Conservation (phyloP, 352 stramenopile genomes). For the Thraustochytrium striatum region DNA sequence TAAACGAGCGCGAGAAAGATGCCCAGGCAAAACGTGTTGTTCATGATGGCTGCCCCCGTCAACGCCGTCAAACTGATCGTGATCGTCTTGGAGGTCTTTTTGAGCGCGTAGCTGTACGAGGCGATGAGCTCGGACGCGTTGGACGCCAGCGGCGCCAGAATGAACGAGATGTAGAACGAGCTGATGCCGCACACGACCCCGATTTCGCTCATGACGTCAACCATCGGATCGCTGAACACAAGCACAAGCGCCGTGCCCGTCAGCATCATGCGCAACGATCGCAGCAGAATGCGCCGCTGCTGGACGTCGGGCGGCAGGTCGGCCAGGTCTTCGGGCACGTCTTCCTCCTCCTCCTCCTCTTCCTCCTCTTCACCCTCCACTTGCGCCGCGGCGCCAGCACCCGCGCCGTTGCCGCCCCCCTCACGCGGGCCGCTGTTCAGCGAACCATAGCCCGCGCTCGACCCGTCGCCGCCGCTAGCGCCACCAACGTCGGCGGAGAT, state of each 20-base stretch:
- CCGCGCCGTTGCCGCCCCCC: slow-evolving; percentile 53
- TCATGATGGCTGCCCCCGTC: slow-evolving; percentile 91
- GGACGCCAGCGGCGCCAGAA: slow-evolving; percentile 91
- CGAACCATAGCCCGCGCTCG: too few relatives aligned
- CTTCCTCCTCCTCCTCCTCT: slow-evolving; percentile 62
- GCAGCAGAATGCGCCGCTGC: slow-evolving; percentile 88
- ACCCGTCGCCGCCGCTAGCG: slow-evolving; percentile 56
- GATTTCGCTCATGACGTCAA: slow-evolving; percentile 91
- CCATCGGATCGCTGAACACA: slow-evolving; percentile 95
- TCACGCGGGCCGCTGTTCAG: too few relatives aligned
- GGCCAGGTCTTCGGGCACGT: slow-evolving; percentile 86
- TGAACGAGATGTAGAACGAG: slow-evolving; percentile 97
- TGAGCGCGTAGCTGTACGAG: slow-evolving; percentile 92
- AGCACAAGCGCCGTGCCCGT: slow-evolving; percentile 87
- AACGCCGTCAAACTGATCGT: slow-evolving; percentile 85
- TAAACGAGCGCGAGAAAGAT: slow-evolving; percentile 96
- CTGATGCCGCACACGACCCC: slow-evolving; percentile 69
- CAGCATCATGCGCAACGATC: slow-evolving; percentile 85
- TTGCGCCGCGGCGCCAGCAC: not conserved
- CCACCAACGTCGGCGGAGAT: not conserved
- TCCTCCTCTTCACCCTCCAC: slow-evolving; percentile 52
- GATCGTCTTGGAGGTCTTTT: slow-evolving; percentile 96
- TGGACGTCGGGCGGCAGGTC: slow-evolving; percentile 88
- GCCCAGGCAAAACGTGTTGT: slow-evolving; percentile 98
- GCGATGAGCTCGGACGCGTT: slow-evolving; percentile 97